Conservation (phyloP, 208 protist species). For the Trypanosoma platydactyli region DNA sequence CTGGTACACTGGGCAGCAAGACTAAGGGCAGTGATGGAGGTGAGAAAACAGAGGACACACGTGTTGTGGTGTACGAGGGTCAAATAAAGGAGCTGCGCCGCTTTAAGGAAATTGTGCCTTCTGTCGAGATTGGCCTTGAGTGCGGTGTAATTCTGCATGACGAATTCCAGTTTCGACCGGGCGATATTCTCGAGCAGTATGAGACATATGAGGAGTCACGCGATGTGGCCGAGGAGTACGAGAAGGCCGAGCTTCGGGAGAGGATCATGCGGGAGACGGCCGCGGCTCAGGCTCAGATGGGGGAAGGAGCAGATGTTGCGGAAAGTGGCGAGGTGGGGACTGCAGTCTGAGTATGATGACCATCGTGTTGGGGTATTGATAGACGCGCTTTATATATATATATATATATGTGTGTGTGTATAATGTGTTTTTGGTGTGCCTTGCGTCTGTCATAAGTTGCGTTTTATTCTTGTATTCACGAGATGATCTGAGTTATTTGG, state of each 20-base stretch:
- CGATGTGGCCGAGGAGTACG: conserved; percentile 82
- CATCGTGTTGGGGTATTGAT: no score
- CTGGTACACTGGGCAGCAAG: conserved; percentile 1
- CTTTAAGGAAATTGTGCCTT: conserved; percentile 87
- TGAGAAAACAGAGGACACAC: conserved; percentile 29
- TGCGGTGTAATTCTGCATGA: conserved; percentile 90
- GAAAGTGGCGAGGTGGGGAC: no score
- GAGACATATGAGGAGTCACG: conserved; percentile 77
- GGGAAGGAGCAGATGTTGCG: no score
- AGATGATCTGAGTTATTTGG: no score
- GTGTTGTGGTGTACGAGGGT: conserved; percentile 77
- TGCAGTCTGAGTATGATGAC: no score
- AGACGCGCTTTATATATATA: no score
- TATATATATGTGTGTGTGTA: no score
- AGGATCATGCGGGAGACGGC: conserved; percentile 58
- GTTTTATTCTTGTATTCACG: no score
- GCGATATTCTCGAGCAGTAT: conserved; percentile 78
- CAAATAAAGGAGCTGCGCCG: conserved; percentile 87
- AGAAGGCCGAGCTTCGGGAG: conserved; percentile 67
- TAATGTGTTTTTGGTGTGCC: no score
- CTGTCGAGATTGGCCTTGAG: conserved; percentile 83
- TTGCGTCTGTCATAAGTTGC: no score
- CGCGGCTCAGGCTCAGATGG: conserved; percentile 40
- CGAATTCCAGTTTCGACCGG: conserved; percentile 78
- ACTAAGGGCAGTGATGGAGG: background rate